phyloP scores from a whole-genome alignment of 2,329 filamentous ascomycete genomes.

The Calonectria henricotiae region DNA sequence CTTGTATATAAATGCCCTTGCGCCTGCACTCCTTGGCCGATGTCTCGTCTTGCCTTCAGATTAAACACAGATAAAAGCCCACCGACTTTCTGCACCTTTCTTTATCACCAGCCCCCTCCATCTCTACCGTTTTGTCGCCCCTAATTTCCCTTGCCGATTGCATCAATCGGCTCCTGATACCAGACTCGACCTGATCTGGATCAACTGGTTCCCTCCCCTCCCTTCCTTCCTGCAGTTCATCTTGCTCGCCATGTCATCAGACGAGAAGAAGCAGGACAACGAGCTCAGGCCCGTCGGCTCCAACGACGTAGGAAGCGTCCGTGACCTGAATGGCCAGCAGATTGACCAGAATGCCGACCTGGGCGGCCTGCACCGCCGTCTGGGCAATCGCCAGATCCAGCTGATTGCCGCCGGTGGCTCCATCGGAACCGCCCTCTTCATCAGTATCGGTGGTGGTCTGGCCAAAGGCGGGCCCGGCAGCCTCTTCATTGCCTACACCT shows the following conservation, averaged over 20 bases:
- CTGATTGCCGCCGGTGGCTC: conserved; percentile 74
- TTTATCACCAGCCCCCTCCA: background rate
- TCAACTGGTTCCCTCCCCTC: background rate
- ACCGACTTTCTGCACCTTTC: background rate
- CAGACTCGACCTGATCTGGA: conserved; percentile 10
- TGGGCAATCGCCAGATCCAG: conserved; percentile 72
- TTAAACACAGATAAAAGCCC: background rate
- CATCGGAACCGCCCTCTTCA: conserved; percentile 73
- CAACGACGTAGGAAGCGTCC: conserved; percentile 49
- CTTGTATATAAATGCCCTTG: background rate
- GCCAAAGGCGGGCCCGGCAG: conserved; percentile 64
- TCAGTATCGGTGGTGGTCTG: conserved; percentile 73
- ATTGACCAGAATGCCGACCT: conserved; percentile 46
- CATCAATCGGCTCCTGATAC: conserved; percentile 2
- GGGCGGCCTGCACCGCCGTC: conserved; percentile 64
- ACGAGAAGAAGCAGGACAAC: conserved; percentile 3
- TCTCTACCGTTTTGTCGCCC: conserved; percentile 2
- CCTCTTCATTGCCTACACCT: conserved; percentile 72
- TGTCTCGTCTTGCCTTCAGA: background rate
- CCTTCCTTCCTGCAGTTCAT: background rate
- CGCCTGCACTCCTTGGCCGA: background rate
- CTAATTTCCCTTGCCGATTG: background rate
- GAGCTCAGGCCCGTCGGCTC: conserved; percentile 22
- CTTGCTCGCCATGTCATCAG: background rate
- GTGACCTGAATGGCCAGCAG: conserved; percentile 43